These are phyloP conservation scores for Moesziomyces parantarcticus DNA, from an alignment of 1,284 basidiomycete genomes.

Conservation along the genomic window DNA sequence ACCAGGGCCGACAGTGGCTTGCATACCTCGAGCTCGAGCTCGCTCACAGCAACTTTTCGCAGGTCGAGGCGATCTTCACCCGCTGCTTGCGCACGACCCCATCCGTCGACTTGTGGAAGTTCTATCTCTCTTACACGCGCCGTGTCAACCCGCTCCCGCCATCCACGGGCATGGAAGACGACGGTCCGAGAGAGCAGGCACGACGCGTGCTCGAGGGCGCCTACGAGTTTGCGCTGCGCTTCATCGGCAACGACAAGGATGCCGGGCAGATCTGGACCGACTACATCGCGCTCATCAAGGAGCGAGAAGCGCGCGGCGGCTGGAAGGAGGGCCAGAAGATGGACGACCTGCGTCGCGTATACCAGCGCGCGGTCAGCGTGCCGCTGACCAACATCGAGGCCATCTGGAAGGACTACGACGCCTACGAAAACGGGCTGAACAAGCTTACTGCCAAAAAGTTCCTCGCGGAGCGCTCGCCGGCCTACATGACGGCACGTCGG, in stretches of 20 bases:
- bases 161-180: constrained; percentile 65
- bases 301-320: constrained; percentile 72
- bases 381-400: constrained; percentile 92
- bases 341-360: constrained; percentile 89
- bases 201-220: constrained; percentile 83
- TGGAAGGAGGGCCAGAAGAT: constrained; percentile 98
- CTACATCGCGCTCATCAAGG: constrained; percentile 83
- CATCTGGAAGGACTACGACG: constrained; percentile 94
- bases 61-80: constrained; percentile 74
- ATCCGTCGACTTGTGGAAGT: constrained; percentile 86
- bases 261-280: constrained; percentile 74
- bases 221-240: constrained; percentile 91
- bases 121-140: constrained; percentile 69
- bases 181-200: constrained; percentile 73
- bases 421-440: constrained; percentile 90
- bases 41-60: constrained; percentile 75
- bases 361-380: constrained; percentile 91
- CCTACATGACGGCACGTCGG: constrained; percentile 92
- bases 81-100: constrained; percentile 83
- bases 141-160: constrained; percentile 65
- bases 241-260: constrained; percentile 80
- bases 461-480: constrained; percentile 82
- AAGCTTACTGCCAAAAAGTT: constrained; percentile 96
- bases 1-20: constrained; percentile 71
- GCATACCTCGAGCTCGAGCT: constrained; percentile 81